These are phyloP conservation scores for Diaporthe ilicicola DNA, from an alignment of 2,329 filamentous ascomycete species.

Conservation along the genomic window DNA sequence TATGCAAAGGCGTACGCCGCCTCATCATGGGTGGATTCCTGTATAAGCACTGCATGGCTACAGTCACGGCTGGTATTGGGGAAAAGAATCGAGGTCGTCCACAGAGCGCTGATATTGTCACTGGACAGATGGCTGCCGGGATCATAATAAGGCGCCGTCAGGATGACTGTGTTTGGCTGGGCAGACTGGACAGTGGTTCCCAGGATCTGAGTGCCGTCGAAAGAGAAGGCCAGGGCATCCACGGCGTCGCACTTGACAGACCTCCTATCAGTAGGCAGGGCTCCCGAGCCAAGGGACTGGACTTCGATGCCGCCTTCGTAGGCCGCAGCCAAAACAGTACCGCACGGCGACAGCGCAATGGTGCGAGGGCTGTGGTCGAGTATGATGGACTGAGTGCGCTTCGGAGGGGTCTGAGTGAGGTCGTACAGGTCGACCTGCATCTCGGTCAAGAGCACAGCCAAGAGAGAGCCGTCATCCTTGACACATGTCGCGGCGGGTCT, in stretches of 20 bases:
- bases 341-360: constrained; percentile 82
- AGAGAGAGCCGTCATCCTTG: constrained; percentile 76
- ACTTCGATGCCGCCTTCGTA: constrained; percentile 93
- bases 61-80: constrained; percentile 82
- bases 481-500: constrained; percentile 81
- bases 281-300: constrained; percentile 73
- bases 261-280: constrained; percentile 71
- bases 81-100: constrained; percentile 87
- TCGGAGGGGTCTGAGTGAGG: constrained; percentile 69
- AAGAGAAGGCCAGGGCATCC: constrained; percentile 78
- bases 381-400: constrained; percentile 76
- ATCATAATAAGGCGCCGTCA: constrained; percentile 83
- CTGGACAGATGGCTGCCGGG: constrained; percentile 72
- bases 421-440: constrained; percentile 90
- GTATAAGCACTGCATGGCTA: constrained; percentile 77
- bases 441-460: constrained; percentile 83
- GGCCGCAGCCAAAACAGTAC: constrained; percentile 82
- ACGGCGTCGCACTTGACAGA: constrained; percentile 82
- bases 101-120: constrained; percentile 76
- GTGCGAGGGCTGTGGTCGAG: constrained; percentile 81
- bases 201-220: constrained; percentile 79
- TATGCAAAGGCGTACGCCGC: constrained; percentile 82
- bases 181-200: constrained; percentile 75
- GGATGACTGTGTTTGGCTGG: constrained; percentile 75
- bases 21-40: constrained; percentile 68